These are phyloP conservation scores for Cystofilobasidium macerans DNA, from an alignment of 768 basidiomycete species.

Conservation along the genomic window DNA sequence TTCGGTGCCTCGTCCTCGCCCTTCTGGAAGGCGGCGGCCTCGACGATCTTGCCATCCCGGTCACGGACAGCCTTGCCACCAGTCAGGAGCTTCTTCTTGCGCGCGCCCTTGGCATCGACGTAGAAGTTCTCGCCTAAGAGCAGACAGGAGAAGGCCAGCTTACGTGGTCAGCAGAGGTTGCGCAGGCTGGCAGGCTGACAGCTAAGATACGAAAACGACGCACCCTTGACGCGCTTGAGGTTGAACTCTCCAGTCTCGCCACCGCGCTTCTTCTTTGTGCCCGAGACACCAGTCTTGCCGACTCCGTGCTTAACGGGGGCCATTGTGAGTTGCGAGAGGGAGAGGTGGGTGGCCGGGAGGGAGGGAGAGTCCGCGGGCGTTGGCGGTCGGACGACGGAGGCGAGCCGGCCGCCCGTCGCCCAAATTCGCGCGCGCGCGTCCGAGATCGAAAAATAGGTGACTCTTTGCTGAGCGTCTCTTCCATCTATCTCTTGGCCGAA, in stretches of 20 bases:
- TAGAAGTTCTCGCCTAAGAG: conserved; percentile 83
- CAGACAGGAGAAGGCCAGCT: neutral
- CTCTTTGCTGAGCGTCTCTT: no score
- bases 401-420: no score
- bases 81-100: conserved; percentile 78
- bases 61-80: conserved; percentile 86
- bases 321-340: conserved; percentile 7
- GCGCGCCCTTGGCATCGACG: conserved; percentile 71
- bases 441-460: no score
- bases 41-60: conserved; percentile 78
- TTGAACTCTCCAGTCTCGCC: conserved; percentile 36
- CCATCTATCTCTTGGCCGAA: no score
- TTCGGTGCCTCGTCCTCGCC: conserved; percentile 82
- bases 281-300: conserved; percentile 24
- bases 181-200: neutral
- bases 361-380: neutral
- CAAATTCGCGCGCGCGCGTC: neutral
- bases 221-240: conserved; percentile 39
- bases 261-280: conserved; percentile 35
- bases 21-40: conserved; percentile 92
- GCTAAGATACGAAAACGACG: conserved; percentile 15
- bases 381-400: neutral
- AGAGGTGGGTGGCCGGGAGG: neutral
- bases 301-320: conserved; percentile 11
- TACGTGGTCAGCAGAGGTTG: neutral